These are phyloP conservation scores for Taphrina sp. DNA, from an alignment of 1,139 yeast species.

Conservation along the genomic window DNA sequence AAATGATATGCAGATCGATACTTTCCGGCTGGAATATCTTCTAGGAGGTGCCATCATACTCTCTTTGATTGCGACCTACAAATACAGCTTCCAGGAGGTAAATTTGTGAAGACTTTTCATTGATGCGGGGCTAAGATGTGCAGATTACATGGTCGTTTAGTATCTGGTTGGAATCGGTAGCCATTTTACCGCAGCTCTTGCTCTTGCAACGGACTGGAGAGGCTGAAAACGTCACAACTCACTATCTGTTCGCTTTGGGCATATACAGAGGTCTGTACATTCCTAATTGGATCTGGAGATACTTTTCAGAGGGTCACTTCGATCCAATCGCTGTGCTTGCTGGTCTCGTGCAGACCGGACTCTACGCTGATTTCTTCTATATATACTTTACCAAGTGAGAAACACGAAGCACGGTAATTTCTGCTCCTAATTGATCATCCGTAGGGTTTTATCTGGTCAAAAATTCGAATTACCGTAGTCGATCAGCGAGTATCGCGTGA, in stretches of 20 bases:
- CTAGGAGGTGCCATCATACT: constrained; percentile 61
- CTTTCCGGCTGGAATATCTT: constrained; percentile 72
- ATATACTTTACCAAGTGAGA: constrained; percentile 65
- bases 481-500: neutral
- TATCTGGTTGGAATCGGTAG: constrained; percentile 84
- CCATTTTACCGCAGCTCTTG: constrained; percentile 87
- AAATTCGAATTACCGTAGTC: constrained; percentile 66
- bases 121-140: constrained; percentile 41
- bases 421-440: too few relatives aligned
- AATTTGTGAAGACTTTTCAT: constrained; percentile 41
- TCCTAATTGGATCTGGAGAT: constrained; percentile 94
- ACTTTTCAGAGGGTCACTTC: constrained; percentile 61
- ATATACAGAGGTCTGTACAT: constrained; percentile 81
- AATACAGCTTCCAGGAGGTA: constrained; percentile 59
- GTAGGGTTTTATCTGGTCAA: constrained; percentile 70
- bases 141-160: constrained; percentile 65
- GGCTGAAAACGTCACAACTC: constrained; percentile 82
- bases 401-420: too few relatives aligned
- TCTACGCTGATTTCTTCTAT: constrained; percentile 93
- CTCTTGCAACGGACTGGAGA: constrained; percentile 87
- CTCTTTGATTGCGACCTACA: constrained; percentile 65
- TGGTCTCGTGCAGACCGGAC: constrained; percentile 78
- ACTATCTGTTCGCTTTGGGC: constrained; percentile 91
- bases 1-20: constrained; percentile 63
- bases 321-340: constrained; percentile 73